Percentiles rank a stretch among this genome's conserved stretches.
phyloP scores from a whole-genome alignment of 129 eudicot species.

The Erigeron canadensis region DNA sequence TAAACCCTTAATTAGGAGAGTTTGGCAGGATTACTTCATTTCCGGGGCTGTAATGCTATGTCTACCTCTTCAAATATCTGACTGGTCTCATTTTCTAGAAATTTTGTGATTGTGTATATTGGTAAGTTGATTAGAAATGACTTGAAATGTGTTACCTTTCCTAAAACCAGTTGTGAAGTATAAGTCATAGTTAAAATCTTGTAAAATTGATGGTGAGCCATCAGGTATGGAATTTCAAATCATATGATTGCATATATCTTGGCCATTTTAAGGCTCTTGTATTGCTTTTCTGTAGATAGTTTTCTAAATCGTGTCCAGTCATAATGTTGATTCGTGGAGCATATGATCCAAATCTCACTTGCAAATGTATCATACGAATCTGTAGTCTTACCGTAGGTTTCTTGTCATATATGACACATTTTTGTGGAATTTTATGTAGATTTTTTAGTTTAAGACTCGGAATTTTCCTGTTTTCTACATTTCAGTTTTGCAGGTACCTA shows the following conservation, averaged over 20 bases:
- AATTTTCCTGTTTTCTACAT: not conserved
- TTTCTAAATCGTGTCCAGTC: too few species aligned
- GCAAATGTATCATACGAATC: too few species aligned
- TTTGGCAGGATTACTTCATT: conserved; percentile 3
- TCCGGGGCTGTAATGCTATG: not conserved
- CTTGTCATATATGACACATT: too few species aligned
- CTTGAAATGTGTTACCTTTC: not conserved
- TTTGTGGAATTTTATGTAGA: too few species aligned
- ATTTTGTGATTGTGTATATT: not conserved
- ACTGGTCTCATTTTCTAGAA: not conserved
- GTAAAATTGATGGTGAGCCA: not conserved
- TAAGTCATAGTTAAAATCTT: not conserved
- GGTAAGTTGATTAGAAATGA: not conserved
- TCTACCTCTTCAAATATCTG: not conserved
- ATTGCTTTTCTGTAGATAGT: too few species aligned
- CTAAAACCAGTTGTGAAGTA: not conserved
- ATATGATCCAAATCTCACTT: too few species aligned
- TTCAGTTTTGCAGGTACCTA: conserved; percentile 88
- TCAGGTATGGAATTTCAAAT: too few species aligned
- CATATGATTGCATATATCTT: too few species aligned
- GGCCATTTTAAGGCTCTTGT: too few species aligned
- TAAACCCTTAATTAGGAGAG: not conserved
- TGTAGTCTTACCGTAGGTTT: too few species aligned
- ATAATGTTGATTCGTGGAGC: too few species aligned
- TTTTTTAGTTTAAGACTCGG: too few species aligned